Evolutionary conservation across 164 flowering plant species (phyloP).

Genomic region (Warburgia ugandensis): DNA sequence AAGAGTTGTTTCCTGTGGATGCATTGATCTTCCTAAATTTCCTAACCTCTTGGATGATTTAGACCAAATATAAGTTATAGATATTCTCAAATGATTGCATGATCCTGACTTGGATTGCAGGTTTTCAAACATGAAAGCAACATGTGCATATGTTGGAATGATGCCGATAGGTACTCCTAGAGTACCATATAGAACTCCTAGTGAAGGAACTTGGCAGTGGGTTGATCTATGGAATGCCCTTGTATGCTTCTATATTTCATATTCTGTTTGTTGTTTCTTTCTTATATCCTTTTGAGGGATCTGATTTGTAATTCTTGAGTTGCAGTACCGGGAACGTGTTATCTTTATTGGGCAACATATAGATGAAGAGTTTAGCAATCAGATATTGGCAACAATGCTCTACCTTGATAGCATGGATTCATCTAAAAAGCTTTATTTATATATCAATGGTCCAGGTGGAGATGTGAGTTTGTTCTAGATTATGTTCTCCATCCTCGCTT

Average conservation of each 20-base stretch:
- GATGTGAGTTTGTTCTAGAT: slow-evolving; percentile 62
- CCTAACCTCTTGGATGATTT: not conserved
- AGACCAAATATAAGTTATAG: not conserved
- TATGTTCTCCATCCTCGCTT: not conserved
- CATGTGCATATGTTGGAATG: slow-evolving; percentile 49
- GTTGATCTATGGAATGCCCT: slow-evolving; percentile 93
- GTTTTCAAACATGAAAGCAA: slow-evolving; percentile 27
- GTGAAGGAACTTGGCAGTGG: slow-evolving; percentile 83
- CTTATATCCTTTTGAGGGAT: not conserved
- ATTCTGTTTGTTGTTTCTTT: not conserved
- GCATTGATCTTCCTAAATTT: too few species aligned
- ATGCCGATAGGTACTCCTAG: slow-evolving; percentile 90
- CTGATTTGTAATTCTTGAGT: too few species aligned
- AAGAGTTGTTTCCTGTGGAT: too few species aligned
- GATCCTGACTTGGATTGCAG: slow-evolving; percentile 28
- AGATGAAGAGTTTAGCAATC: slow-evolving; percentile 77
- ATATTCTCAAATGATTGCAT: not conserved
- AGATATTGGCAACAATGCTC: slow-evolving; percentile 78
- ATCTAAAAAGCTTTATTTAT: slow-evolving; percentile 49
- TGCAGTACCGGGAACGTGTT: slow-evolving; percentile 89
- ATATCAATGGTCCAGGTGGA: slow-evolving; percentile 79
- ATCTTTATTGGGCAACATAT: slow-evolving; percentile 71
- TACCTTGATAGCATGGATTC: slow-evolving; percentile 81
- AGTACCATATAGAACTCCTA: slow-evolving; percentile 66
- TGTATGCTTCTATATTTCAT: slow-evolving; percentile 36